These are phyloP conservation scores for Naganishia friedmannii DNA, from an alignment of 768 basidiomycete species.

Conservation along the genomic window DNA sequence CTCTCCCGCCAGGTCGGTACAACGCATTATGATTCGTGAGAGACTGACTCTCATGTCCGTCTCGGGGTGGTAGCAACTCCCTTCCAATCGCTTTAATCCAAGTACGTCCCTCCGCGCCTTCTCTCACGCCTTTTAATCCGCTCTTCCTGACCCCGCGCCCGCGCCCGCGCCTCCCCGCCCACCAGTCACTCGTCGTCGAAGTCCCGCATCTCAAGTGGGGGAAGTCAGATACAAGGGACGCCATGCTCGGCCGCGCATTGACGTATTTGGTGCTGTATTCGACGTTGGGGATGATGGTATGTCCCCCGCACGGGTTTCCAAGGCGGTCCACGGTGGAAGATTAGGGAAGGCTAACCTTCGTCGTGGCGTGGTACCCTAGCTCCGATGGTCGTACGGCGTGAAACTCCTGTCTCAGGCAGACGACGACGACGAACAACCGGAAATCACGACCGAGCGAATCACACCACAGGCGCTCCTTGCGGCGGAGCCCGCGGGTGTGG, in stretches of 20 bases:
- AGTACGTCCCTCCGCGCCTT: constrained; percentile 41
- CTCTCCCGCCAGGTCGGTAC: too few relatives aligned
- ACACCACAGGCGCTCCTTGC: constrained; percentile 12
- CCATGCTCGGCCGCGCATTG: constrained; percentile 75
- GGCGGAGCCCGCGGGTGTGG: constrained; percentile 29
- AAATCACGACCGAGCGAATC: constrained; percentile 30
- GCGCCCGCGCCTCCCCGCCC: background rate
- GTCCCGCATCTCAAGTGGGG: constrained; percentile 82
- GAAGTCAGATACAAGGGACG: constrained; percentile 71
- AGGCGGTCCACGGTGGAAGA: background rate
- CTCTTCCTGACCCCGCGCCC: constrained; percentile 11
- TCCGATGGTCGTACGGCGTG: constrained; percentile 94
- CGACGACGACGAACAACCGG: constrained; percentile 53
- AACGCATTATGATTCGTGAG: too few relatives aligned
- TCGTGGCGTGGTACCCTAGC: constrained; percentile 55
- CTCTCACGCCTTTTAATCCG: too few relatives aligned
- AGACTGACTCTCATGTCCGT: too few relatives aligned
- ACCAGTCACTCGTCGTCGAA: constrained; percentile 74
- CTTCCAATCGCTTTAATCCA: constrained; percentile 86
- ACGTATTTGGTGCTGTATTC: constrained; percentile 70
- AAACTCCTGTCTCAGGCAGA: constrained; percentile 73
- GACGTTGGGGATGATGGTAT: constrained; percentile 89
- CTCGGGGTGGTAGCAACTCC: constrained; percentile 82
- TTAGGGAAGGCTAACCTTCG: background rate
- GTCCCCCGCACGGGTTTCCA: too few relatives aligned